phyloP scores from a whole-genome alignment of 73 alveolate genomes.

The Stentor coeruleus region DNA sequence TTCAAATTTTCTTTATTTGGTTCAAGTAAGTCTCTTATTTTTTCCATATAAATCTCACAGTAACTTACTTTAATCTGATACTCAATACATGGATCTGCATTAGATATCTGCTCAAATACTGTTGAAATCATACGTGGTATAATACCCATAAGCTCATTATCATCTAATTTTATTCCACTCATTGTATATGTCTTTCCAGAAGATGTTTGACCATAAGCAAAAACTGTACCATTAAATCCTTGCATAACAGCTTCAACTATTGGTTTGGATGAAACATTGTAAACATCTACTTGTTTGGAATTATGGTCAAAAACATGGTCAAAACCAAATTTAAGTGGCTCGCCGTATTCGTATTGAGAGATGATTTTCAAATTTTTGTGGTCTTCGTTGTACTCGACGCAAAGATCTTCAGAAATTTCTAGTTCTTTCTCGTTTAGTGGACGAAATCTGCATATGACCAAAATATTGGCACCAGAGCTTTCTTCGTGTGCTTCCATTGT shows the following conservation, averaged over 20 bases:
- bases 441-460: conserved; percentile 17
- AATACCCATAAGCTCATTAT: conserved; percentile 79
- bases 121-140: conserved; percentile 93
- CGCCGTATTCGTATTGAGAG: background rate
- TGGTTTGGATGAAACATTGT: conserved; percentile 14
- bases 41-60: conserved; percentile 94
- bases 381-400: background rate
- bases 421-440: background rate
- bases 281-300: background rate
- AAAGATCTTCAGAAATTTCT: background rate
- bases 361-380: background rate
- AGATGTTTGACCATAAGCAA: conserved; percentile 29
- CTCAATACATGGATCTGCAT: conserved; percentile 68
- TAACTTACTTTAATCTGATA: conserved; percentile 86
- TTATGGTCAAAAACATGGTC: conserved; percentile 44
- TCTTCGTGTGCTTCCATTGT: background rate
- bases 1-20: conserved; percentile 81
- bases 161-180: conserved; percentile 55
- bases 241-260: conserved; percentile 13
- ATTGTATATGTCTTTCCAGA: conserved; percentile 25
- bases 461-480: background rate
- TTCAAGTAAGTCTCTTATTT: conserved; percentile 90
- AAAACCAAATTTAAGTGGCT: conserved; percentile 44
- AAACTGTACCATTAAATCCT: conserved; percentile 18
- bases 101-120: conserved; percentile 76